Evolutionary conservation across 2,329 filamentous ascomycete species (phyloP), one percentile per base, ranked within the genome.

Genomic region (Teratosphaeriaceae sp.): DNA sequence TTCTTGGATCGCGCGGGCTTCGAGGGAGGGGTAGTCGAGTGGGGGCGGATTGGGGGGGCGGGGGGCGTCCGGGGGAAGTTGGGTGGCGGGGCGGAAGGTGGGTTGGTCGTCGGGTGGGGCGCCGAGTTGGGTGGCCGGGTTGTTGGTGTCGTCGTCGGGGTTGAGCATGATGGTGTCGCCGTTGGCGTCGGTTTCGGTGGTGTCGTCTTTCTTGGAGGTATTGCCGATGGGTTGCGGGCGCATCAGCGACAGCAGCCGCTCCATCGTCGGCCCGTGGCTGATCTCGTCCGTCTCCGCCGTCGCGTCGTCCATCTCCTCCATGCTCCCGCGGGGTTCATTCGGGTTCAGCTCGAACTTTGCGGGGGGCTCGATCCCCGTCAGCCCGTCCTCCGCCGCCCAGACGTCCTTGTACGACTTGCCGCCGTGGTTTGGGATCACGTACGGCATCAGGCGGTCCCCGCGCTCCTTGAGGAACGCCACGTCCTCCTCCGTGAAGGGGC

Each of bases 321-420:
- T 88, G 50, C 70, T 85, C 18, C 92, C 90, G 29, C 89, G 82
- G 1, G 89, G 75, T 54, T 92, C 84, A 59, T 96, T 95, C 1
- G 84, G 74, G 1, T 86, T 77, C 5, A 87, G 73, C 51, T 79
- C 82, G 30, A 57, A 48, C 43, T 88, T 82, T 26, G 76, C 73
- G 4, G 77, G 74, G 3, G 77, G 74, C 59, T 94, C 87, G 6
- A 89, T 70, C 27, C 82, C 75, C 72, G 88, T 84, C 37, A 78
- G 73, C 8, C 87, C 88, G 58, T 98, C 92, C 62, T 98, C 92
- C 53, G 95, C 88, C 0, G 88, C 84, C 92, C 92, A 98, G 8
- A 90, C 74, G 47, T 97, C 89, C 19, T 78, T 81, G 66, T 97
- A 98, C 58, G 88, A 84, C 55, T 82, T 82, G 62, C 86, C 85